A percentile compares a stretch with the other conserved stretches of the same genome.
phyloP scores from a whole-genome alignment of 805 yeast genomes.

The Ogataea glucozyma region DNA sequence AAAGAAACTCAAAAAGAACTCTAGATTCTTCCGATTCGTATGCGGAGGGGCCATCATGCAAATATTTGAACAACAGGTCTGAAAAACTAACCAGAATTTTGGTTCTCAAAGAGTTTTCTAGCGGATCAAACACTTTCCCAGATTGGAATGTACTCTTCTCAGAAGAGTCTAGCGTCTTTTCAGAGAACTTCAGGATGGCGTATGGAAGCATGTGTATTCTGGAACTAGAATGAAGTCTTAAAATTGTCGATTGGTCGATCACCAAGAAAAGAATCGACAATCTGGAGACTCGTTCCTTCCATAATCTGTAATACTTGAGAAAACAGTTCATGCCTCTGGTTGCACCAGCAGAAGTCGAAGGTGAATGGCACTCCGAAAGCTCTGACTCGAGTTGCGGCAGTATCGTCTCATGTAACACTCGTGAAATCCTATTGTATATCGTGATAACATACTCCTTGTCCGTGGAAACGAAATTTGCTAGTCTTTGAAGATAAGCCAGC shows the following conservation, averaged over 20 bases:
- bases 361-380: constrained; percentile 1
- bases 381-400: constrained; percentile 9
- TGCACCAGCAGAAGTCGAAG: too few relatives aligned
- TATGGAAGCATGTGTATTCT: constrained; percentile 11
- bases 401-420: constrained; percentile 13
- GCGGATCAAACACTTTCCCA: constrained; percentile 14
- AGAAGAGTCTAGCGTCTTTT: constrained; percentile 8
- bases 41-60: not conserved
- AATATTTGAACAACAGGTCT: constrained; percentile 7
- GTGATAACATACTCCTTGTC: constrained; percentile 11
- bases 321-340: constrained; percentile 11
- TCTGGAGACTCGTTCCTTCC: constrained; percentile 16
- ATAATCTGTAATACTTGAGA: constrained; percentile 10
- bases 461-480: constrained; percentile 9
- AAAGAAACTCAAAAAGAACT: constrained; percentile 7
- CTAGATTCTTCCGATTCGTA: not conserved
- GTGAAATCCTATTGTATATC: constrained; percentile 10
- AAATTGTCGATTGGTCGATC: constrained; percentile 20
- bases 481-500: constrained; percentile 13
- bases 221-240: constrained; percentile 4
- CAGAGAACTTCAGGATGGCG: constrained; percentile 12
- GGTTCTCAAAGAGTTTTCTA: constrained; percentile 12
- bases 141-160: constrained; percentile 7
- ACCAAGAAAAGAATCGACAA: constrained; percentile 15
- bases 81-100: constrained; percentile 12